Conservation (phyloP, 1,139 yeast species). For the Saccharomycopsis hybrid region DNA sequence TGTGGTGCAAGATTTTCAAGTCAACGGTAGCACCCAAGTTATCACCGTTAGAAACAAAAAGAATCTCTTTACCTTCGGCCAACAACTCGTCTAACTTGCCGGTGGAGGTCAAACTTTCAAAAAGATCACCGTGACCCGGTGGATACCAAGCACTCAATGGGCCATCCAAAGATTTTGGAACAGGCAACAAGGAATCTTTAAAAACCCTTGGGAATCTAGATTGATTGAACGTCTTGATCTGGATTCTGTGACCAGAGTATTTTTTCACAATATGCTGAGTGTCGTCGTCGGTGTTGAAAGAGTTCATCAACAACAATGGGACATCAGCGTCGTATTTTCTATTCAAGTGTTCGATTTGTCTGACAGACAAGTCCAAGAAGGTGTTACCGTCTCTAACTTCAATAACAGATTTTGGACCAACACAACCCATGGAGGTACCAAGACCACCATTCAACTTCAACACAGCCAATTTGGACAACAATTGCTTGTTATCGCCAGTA, state of each 20-base stretch:
- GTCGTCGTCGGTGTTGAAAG: conserved; percentile 95
- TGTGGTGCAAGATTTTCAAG: conserved; percentile 81
- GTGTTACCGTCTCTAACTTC: conserved; percentile 99
- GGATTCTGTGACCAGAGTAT: conserved; percentile 93
- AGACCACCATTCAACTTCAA: conserved; percentile 95
- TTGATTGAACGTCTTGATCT: conserved; percentile 95
- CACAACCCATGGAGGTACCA: conserved; percentile 99
- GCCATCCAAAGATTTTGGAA: conserved; percentile 73
- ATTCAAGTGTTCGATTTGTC: conserved; percentile 95
- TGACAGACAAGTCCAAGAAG: conserved; percentile 86
- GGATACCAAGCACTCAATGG: conserved; percentile 87
- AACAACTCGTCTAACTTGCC: conserved; percentile 89
- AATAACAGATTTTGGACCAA: conserved; percentile 96
- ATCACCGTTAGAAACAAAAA: conserved; percentile 97
- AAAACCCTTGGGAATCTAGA: conserved; percentile 93
- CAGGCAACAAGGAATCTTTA: conserved; percentile 92
- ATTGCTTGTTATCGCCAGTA: conserved; percentile 35
- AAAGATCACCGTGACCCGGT: conserved; percentile 98
- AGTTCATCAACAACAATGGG: conserved; percentile 94
- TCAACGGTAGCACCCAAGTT: conserved; percentile 98
- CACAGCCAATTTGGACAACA: conserved; percentile 83
- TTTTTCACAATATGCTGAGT: conserved; percentile 93
- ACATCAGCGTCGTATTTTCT: conserved; percentile 88
- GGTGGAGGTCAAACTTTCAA: conserved; percentile 80
- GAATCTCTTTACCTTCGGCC: conserved; percentile 89